A percentile compares a stretch with the other conserved stretches of the same genome.
Conservation (phyloP, 352 stramenopile genomes). For the Globisporangium alternatum region DNA sequence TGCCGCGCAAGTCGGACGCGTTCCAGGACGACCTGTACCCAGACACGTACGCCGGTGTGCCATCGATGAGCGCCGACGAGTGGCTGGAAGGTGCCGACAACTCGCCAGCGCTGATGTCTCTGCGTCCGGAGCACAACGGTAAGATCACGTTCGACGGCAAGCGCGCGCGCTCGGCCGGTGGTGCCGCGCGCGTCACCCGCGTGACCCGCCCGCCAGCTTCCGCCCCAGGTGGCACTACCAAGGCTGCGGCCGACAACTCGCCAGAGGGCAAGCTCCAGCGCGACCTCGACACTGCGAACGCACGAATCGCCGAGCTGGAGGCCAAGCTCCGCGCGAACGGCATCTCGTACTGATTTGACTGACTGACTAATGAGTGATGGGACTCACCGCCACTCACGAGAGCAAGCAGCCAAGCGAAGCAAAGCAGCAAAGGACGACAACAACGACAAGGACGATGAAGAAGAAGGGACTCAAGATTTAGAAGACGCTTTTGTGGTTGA, state of each 20-base stretch:
- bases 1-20: constrained; percentile 98
- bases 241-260: constrained; percentile 29
- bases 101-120: constrained; percentile 88
- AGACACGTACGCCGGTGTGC: constrained; percentile 92
- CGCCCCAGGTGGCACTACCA: constrained; percentile 7
- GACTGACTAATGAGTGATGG: not conserved
- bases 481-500: constrained; percentile 20
- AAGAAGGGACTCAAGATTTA: constrained; percentile 18
- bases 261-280: constrained; percentile 64
- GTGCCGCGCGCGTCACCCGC: constrained; percentile 36
- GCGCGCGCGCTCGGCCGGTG: constrained; percentile 42
- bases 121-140: constrained; percentile 89
- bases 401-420: not conserved
- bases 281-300: constrained; percentile 78
- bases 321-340: constrained; percentile 47
- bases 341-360: constrained; percentile 69
- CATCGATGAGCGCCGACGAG: constrained; percentile 95
- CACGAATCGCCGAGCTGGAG: constrained; percentile 82
- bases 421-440: not conserved
- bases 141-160: constrained; percentile 88
- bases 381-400: not conserved
- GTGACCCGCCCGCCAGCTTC: constrained; percentile 30
- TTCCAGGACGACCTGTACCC: constrained; percentile 99
- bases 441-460: not conserved
- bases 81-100: constrained; percentile 96